These are phyloP conservation scores for Yarrowia osloensis DNA, from an alignment of 805 yeast species.

Conservation along the genomic window DNA sequence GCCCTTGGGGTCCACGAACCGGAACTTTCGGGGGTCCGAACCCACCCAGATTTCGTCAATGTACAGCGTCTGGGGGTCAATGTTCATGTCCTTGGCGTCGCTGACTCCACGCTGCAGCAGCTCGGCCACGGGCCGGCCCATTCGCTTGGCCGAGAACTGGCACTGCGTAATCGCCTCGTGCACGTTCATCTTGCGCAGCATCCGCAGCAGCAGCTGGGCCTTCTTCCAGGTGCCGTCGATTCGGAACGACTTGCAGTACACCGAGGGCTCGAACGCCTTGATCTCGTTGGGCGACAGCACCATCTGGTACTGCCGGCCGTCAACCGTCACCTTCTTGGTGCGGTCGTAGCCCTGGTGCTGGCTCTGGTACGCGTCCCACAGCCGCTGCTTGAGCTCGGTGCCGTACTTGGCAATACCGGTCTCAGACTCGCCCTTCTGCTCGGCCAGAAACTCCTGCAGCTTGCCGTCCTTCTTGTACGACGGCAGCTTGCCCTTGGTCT, in stretches of 20 bases:
- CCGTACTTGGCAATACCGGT: neutral
- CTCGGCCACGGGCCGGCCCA: conserved; percentile 76
- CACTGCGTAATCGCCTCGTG: conserved; percentile 86
- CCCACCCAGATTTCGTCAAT: conserved; percentile 89
- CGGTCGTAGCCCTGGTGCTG: conserved; percentile 61
- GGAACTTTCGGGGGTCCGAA: conserved; percentile 74
- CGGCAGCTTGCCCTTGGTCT: neutral
- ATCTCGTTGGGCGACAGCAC: conserved; percentile 64
- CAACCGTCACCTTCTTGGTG: conserved; percentile 51
- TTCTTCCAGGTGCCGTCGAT: conserved; percentile 87
- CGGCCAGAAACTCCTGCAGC: conserved; percentile 4
- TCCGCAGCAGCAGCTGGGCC: conserved; percentile 75
- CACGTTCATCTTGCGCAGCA: conserved; percentile 69
- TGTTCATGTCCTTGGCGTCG: conserved; percentile 63
- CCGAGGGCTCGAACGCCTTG: conserved; percentile 80
- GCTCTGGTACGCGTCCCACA: conserved; percentile 15
- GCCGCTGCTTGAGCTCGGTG: conserved; percentile 16
- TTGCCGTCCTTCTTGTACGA: neutral
- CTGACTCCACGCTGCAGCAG: conserved; percentile 70
- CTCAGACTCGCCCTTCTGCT: conserved; percentile 8
- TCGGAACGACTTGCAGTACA: conserved; percentile 78
- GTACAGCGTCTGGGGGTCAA: conserved; percentile 63
- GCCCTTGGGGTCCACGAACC: conserved; percentile 78
- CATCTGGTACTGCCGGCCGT: conserved; percentile 56
- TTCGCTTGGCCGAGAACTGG: conserved; percentile 79